These are phyloP conservation scores for Eimeria sp. DNA, from an alignment of 169 alveolate species.

Conservation along the genomic window DNA sequence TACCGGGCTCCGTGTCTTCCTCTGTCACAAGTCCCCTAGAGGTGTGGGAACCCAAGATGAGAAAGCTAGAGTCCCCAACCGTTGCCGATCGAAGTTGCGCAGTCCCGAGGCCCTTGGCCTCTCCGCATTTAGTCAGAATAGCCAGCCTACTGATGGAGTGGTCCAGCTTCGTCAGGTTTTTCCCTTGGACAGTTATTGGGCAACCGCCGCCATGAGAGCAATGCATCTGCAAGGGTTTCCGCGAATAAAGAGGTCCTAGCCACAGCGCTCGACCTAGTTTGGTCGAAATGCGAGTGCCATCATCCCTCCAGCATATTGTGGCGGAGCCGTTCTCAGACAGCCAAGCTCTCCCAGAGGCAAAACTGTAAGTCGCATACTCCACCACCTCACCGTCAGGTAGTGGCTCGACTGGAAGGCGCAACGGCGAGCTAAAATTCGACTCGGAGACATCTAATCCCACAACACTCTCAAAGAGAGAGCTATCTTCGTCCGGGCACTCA, in stretches of 20 bases:
- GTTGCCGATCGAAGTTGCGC: constrained; percentile 51
- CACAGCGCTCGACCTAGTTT: constrained; percentile 35
- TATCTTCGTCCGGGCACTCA: constrained; percentile 46
- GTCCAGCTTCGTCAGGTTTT: constrained; percentile 57
- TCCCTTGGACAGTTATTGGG: constrained; percentile 22
- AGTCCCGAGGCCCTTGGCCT: constrained; percentile 66
- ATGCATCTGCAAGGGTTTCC: neutral
- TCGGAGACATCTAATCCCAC: neutral
- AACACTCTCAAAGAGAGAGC: neutral
- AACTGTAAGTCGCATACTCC: neutral
- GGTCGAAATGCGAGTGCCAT: neutral
- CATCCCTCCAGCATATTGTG: constrained; percentile 66
- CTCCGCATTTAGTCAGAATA: constrained; percentile 54
- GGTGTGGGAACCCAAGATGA: neutral
- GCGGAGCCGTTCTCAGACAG: constrained; percentile 39
- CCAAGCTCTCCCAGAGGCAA: constrained; percentile 51
- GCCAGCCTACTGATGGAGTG: constrained; percentile 78
- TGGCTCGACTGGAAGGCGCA: constrained; percentile 21
- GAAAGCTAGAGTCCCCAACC: constrained; percentile 41
- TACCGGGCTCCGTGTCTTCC: constrained; percentile 52
- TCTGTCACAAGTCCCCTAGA: constrained; percentile 15
- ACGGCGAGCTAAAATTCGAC: neutral
- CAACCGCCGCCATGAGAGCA: constrained; percentile 59
- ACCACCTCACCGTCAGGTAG: neutral
- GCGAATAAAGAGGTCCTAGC: constrained; percentile 57